A percentile compares a stretch with the other conserved stretches of the same genome.
These are phyloP conservation scores for Cladosporium sp. DNA, from an alignment of 2,329 filamentous ascomycete species.

Conservation along the genomic window DNA sequence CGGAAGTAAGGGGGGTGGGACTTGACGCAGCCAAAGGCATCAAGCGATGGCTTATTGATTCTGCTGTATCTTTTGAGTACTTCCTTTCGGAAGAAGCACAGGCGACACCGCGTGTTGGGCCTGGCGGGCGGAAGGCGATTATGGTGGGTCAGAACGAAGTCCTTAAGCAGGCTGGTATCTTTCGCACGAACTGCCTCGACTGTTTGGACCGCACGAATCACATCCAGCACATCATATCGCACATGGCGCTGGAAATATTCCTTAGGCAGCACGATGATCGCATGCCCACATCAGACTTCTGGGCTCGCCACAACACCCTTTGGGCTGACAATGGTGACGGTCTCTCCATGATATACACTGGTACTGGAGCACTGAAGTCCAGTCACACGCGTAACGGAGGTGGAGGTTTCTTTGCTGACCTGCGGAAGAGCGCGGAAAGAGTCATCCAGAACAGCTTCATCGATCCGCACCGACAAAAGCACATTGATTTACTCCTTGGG, in stretches of 20 bases:
- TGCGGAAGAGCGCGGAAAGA: slow-evolving; percentile 87
- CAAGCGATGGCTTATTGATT: slow-evolving; percentile 71
- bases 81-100: slow-evolving; percentile 75
- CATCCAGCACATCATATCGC: slow-evolving; percentile 92
- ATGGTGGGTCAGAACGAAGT: slow-evolving; percentile 48
- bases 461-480: slow-evolving; percentile 88
- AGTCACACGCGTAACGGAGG: slow-evolving; percentile 93
- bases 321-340: slow-evolving; percentile 98
- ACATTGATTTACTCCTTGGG: slow-evolving; percentile 92
- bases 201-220: slow-evolving; percentile 95
- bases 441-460: slow-evolving; percentile 98
- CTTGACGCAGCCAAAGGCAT: slow-evolving; percentile 92
- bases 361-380: slow-evolving; percentile 91
- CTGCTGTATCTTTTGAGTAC: slow-evolving; percentile 87
- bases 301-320: slow-evolving; percentile 85
- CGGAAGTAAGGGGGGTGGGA: slow-evolving; percentile 84
- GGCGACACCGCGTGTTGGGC: slow-evolving; percentile 45
- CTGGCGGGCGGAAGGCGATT: slow-evolving; percentile 41
- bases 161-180: slow-evolving; percentile 91
- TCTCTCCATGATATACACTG: slow-evolving; percentile 91
- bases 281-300: slow-evolving; percentile 72
- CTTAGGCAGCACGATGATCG: slow-evolving; percentile 69
- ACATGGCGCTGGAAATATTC: slow-evolving; percentile 87
- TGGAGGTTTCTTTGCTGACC: slow-evolving; percentile 90
- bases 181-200: slow-evolving; percentile 93